Base-by-base conservation (phyloP, 768 basidiomycete species). In the Paxillus involutus region DNA sequence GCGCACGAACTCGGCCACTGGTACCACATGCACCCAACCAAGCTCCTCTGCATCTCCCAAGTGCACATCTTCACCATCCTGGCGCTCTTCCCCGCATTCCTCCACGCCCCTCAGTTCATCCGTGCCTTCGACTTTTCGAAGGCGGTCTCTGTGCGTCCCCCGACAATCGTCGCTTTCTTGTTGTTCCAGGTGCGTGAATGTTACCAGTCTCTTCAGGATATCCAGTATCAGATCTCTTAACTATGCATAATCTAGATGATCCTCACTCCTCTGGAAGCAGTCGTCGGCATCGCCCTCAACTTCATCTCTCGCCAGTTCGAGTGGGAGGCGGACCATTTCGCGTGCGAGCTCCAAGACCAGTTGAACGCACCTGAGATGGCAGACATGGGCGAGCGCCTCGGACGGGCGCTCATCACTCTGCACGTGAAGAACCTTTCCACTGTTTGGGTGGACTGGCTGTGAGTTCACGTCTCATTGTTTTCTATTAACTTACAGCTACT, bases 1-100 rank as follows among this genome's bases (percentile, higher is more conserved):
- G 94, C 94, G 0, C 95, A 98, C 71, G 95, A 98, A 63, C 88
- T 98, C 35, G 96, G 96, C 0, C 96, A 98, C 75, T 98, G 96
- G 94, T 91, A 88, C 65, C 85, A 85, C 74, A 79, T 85, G 61
- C 96, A 98, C 77, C 91, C 94, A 1, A 87, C 88, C 56, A 94
- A 97, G 69, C 80, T 97, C 65, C 80, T 98, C 65, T 75, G 83
- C 53, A 80, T 96, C 60, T 89, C 89, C 39, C 94, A 98, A 63
- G 47, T 93, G 49, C 93, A 97, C 76, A 82, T 94, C 58, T 90
- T 96, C 72, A 78, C 84, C 59, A 89, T 95, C 63, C 82, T 96
- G 48, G 84, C 87, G 1, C 77, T 89, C 61, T 94, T 94, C 80
- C 90, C 90, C n/a, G 89, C 91, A 0, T 94, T 95, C 81, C 76